A percentile compares a stretch with the other conserved stretches of the same genome.
Evolutionary conservation across 352 stramenopile genomes (phyloP).

Genomic region (Elongisporangium undulatum): DNA sequence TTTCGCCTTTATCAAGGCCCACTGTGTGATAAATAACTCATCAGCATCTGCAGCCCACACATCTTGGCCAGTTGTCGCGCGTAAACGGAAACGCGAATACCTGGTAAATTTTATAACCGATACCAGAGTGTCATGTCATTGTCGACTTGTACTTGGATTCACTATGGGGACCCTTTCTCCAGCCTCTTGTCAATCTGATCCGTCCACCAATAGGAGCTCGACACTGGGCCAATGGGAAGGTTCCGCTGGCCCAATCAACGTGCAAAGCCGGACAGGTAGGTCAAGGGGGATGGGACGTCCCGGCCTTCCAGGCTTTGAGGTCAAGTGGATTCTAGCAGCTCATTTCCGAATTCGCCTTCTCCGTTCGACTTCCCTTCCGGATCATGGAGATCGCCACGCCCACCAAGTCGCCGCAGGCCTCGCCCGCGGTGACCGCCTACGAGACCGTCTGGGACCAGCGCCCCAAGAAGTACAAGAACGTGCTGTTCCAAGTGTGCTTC

Average conservation of each 20-base stretch:
- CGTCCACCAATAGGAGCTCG: background rate
- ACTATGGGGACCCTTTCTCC: background rate
- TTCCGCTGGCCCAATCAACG: background rate
- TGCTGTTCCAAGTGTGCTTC: slow-evolving; percentile 45
- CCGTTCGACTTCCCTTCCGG: background rate
- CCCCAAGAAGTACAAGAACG: slow-evolving; percentile 45
- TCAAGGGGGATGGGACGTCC: background rate
- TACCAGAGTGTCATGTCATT: background rate
- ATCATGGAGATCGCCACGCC: slow-evolving; percentile 9
- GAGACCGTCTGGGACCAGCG: slow-evolving; percentile 33
- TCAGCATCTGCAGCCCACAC: background rate
- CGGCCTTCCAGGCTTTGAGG: background rate
- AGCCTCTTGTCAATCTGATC: background rate
- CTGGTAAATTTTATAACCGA: background rate
- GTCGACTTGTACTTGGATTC: background rate
- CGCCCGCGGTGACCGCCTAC: slow-evolving; percentile 9
- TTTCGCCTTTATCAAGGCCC: background rate
- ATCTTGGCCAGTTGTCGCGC: background rate
- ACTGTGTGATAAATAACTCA: background rate
- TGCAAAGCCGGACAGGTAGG: background rate
- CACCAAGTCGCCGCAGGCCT: slow-evolving; percentile 13
- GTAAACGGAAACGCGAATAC: background rate
- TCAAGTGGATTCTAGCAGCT: background rate
- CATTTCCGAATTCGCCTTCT: slow-evolving; percentile 2
- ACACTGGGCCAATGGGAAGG: background rate